phyloP scores from a whole-genome alignment of 140 eudicot species.

The Flaveria floridana region DNA sequence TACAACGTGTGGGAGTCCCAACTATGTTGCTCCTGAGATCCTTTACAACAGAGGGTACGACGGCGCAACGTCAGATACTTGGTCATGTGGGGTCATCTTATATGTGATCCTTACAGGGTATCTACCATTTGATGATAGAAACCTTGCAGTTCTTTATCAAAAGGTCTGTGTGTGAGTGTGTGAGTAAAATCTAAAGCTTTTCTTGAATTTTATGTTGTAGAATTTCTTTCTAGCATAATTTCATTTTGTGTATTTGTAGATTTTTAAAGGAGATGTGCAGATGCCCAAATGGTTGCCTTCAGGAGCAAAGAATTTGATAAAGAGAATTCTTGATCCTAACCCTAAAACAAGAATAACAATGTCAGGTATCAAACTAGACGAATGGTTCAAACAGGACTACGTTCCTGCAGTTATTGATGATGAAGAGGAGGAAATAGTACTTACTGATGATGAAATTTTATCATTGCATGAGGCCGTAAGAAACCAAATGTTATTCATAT shows the following conservation, averaged over 20 bases:
- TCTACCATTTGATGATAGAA: conserved; percentile 91
- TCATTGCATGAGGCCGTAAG: conserved; percentile 59
- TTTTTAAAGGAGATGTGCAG: conserved; percentile 72
- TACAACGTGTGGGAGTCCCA: conserved; percentile 97
- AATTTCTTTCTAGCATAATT: conserved; percentile 15
- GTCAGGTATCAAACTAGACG: conserved; percentile 67
- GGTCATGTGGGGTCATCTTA: conserved; percentile 96
- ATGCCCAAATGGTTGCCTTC: conserved; percentile 84
- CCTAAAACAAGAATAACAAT: conserved; percentile 75
- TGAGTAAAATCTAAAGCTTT: neutral
- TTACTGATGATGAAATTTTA: conserved; percentile 58
- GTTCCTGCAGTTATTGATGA: conserved; percentile 47
- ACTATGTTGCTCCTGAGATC: conserved; percentile 95
- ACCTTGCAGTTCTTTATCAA: conserved; percentile 93
- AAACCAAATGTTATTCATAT: neutral
- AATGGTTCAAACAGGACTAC: conserved; percentile 77
- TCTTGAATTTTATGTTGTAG: neutral
- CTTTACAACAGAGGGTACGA: conserved; percentile 81
- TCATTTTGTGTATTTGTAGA: conserved; percentile 41
- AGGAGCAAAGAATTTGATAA: conserved; percentile 67
- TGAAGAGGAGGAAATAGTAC: conserved; percentile 57
- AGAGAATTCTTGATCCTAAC: conserved; percentile 84
- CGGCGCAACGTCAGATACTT: conserved; percentile 88
- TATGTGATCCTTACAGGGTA: conserved; percentile 85
- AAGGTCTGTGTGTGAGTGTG: conserved; percentile 50